Evolutionary conservation across 179 eudicot species (phyloP).

Genomic region (Camellia oleifera): DNA sequence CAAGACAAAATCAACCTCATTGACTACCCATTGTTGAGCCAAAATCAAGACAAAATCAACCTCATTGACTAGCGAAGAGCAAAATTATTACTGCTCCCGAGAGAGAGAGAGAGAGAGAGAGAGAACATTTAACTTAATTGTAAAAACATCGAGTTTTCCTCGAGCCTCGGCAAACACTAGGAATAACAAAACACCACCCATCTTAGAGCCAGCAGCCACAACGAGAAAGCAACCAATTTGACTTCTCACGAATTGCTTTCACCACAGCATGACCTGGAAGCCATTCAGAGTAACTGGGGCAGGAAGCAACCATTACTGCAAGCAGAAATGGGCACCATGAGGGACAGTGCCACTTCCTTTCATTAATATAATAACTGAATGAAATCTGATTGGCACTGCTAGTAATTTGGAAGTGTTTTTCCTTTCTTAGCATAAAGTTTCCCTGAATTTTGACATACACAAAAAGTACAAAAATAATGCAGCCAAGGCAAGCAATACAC

Average conservation of each 20-base stretch:
- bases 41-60: background rate
- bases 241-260: background rate
- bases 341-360: background rate
- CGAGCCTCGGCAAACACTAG: background rate
- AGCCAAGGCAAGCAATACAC: conserved; percentile 1
- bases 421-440: background rate
- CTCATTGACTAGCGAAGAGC: background rate
- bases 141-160: background rate
- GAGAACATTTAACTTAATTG: background rate
- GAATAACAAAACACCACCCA: background rate
- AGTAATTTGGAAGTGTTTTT: background rate
- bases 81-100: background rate
- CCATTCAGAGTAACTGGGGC: background rate
- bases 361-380: background rate
- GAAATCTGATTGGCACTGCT: background rate
- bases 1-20: background rate
- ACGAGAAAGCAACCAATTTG: background rate
- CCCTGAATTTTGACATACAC: background rate
- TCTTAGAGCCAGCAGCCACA: background rate
- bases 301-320: background rate
- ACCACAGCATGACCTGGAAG: background rate
- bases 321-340: background rate
- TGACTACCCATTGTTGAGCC: background rate
- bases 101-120: background rate
- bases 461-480: background rate